Percentiles rank a stretch among this genome's conserved stretches.
phyloP scores from a whole-genome alignment of 768 basidiomycete genomes.

The Mrakia gelida region DNA sequence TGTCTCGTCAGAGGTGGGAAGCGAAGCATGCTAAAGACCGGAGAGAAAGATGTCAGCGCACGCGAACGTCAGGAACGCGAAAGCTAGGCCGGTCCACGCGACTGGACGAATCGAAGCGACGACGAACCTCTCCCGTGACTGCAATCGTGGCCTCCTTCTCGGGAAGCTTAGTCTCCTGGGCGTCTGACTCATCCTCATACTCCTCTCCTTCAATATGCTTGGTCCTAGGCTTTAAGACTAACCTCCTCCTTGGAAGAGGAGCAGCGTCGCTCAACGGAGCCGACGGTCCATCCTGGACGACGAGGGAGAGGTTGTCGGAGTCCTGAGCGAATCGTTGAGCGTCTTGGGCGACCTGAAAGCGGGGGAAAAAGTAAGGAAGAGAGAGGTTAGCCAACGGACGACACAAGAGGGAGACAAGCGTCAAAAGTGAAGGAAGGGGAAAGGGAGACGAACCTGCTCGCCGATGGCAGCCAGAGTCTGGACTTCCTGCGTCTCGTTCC shows the following conservation, averaged over 20 bases:
- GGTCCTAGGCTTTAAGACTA: constrained; percentile 72
- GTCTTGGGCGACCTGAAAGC: constrained; percentile 31
- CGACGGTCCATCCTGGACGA: constrained; percentile 56
- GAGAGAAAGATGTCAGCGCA: too few species aligned
- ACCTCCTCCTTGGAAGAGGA: constrained; percentile 61
- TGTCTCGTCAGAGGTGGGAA: too few species aligned
- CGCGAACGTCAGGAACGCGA: too few species aligned
- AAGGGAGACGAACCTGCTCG: constrained; percentile 60
- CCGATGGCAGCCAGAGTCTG: constrained; percentile 85
- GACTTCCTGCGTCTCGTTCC: constrained; percentile 70
- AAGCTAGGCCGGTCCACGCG: too few species aligned
- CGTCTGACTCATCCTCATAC: constrained; percentile 45
- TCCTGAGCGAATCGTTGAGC: constrained; percentile 44
- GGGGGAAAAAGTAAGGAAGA: background rate
- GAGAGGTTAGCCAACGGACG: background rate
- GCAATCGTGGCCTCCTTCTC: constrained; percentile 66
- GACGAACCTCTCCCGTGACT: constrained; percentile 70
- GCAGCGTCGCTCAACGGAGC: constrained; percentile 25
- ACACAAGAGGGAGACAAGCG: background rate
- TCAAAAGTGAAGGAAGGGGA: background rate
- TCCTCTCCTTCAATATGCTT: constrained; percentile 54
- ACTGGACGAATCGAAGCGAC: too few species aligned
- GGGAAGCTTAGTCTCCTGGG: constrained; percentile 54
- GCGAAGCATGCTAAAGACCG: too few species aligned
- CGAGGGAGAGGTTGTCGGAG: constrained; percentile 79